Base-by-base conservation (phyloP, 2,329 filamentous ascomycete genomes). In the Helicocarpus griseus region DNA sequence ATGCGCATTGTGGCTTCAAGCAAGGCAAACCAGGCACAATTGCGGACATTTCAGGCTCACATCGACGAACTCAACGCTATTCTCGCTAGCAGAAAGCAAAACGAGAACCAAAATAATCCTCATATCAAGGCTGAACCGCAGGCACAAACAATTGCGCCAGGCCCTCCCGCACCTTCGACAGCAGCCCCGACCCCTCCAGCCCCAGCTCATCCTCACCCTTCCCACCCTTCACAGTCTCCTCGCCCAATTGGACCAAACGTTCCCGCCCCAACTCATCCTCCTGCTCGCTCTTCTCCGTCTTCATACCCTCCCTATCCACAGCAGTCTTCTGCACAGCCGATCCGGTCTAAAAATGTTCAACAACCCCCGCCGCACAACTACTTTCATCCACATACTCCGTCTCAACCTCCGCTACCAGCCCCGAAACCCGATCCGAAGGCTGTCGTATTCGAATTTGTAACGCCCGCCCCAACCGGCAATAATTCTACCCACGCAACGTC, bases 1-100 rank as follows among this genome's bases (percentile, higher is more conserved):
- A 77, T 77, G 74, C 68, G 72, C 53, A 66, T 77, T 14, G 74
- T 77, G 24, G 74, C 74, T 3, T 73, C 72, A 5, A 75, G 72
- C 52, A 69, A 73, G 56, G 74, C 74, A 11, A 70, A 70, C 3
- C 70, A 72, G 53, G 72, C 73, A 53, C 73, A 77, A 54, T 62
- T 77, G 21, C 70, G 70, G 48, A 67, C 72, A 50, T 77, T 77
- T 53, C 74, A 77, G 56, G 67, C 68, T 28, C 73, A 77, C 56
- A 76, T 77, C 48, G 73, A 77, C 54, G 73, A 75, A 52, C 67
- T 77, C 9, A 76, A 75, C 54, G 72, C 70, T 2, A 73, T 76
- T 28, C 70, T 77, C 50, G 70, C 71, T 50, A 63, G 66, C n/a
- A 65, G 68, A 53, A 66, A 70, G 49, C 68, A 69, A 50, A 69